Base-by-base conservation (phyloP, 805 yeast genomes). In the Blastobotrys muscicola region DNA sequence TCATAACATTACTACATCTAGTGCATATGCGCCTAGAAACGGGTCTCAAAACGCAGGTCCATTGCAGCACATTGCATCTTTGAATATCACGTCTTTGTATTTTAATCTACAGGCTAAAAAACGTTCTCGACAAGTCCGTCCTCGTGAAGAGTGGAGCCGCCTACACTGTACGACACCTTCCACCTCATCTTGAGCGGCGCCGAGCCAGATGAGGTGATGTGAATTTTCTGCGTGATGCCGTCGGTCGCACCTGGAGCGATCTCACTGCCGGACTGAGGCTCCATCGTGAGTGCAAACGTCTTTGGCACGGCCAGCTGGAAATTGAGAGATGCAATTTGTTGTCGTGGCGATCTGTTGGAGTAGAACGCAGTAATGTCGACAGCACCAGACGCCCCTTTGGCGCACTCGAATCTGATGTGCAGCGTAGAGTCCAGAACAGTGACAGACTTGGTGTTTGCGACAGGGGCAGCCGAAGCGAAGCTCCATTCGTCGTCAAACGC, bases 291-390 rank as follows among this genome's bases (percentile, higher is more conserved):
- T 40, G 67, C 67, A 55, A 80, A 72, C 6, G 72, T 56, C 54
- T 78, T 80, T 43, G 94, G 85, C 29, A 79, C 86, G 0, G 94
- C 92, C 33, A 82, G 60, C 56, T 77, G 68, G 51, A 81, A 75
- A 46, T 75, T 74, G 36, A 84, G 60, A 45, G 71, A 69, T 6
- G 72, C 60, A 30, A 82, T 60, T 11, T 74, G 60, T 36, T 58
- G 57, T 6, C 42, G n/a, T 15, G 46, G 36, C 2, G 53, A 42
- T 66, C 51, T 36, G 61, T 81, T 82, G 40, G 82, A 70, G 53
- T 79, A 72, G 41, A 61, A 58, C 8, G 76, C 69, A 30, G 66
- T 67, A 7, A 82, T 72, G 23, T 60, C 58, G 33, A 75, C 57
- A 1, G 13, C 15, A 13, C 64, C 58, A 20, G 63, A 54, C 8